Conservation (phyloP, 108 stramenopile genomes). For the Cyclotella baltica region DNA sequence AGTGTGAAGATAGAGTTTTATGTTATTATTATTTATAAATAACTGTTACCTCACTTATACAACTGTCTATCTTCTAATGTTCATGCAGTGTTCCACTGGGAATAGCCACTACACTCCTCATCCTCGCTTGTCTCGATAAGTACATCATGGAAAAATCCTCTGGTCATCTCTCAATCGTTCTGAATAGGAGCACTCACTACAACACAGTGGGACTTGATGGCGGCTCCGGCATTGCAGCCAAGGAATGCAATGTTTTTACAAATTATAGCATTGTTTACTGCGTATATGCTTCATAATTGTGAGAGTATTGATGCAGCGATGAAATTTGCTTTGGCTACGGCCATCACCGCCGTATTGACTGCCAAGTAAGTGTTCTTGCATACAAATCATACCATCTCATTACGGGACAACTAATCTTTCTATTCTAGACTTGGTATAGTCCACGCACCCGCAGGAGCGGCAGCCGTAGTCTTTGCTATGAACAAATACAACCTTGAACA, state of each 20-base stretch:
- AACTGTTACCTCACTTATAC: neutral
- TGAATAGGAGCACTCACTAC: slow-evolving; percentile 31
- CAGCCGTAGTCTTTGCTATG: slow-evolving; percentile 18
- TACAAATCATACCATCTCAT: neutral
- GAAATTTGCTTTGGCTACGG: slow-evolving; percentile 18
- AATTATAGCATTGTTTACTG: slow-evolving; percentile 13
- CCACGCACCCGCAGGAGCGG: slow-evolving; percentile 37
- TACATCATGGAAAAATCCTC: neutral
- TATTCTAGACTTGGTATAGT: slow-evolving; percentile 10
- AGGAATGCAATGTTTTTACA: slow-evolving; percentile 31
- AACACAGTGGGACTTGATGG: slow-evolving; percentile 22
- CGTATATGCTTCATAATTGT: neutral
- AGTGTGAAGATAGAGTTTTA: neutral
- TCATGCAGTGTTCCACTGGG: slow-evolving; percentile 21
- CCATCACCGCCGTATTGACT: slow-evolving; percentile 11
- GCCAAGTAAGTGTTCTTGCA: slow-evolving; percentile 11
- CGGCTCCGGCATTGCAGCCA: slow-evolving; percentile 34
- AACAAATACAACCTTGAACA: slow-evolving; percentile 1
- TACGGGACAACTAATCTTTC: neutral
- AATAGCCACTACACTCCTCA: slow-evolving; percentile 7
- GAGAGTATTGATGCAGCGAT: neutral
- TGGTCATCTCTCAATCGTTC: neutral
- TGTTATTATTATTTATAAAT: no score
- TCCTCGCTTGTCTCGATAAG: slow-evolving; percentile 9
- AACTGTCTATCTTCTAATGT: neutral